A percentile compares a stretch with the other conserved stretches of the same genome.
Conservation (phyloP, 73 alveolate species). For the Paramecium primaurelia region DNA sequence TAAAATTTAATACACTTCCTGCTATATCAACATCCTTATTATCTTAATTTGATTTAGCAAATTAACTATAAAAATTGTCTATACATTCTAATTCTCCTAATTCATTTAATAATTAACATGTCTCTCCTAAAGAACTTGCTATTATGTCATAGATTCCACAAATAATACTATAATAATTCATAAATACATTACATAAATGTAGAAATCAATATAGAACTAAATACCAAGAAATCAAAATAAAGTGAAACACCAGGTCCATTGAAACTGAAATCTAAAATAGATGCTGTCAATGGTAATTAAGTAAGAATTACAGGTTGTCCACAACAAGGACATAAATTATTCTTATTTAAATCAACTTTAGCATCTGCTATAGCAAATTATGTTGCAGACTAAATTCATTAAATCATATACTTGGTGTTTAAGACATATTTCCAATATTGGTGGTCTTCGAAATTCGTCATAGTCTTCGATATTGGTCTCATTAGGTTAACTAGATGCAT, state of each 20-base stretch:
- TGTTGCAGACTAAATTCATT: neutral
- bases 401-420: neutral
- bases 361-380: conserved; percentile 1
- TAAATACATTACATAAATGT: neutral
- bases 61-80: neutral
- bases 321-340: conserved; percentile 37
- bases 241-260: conserved; percentile 41
- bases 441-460: conserved; percentile 18
- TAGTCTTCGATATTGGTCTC: neutral
- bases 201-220: neutral
- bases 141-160: neutral
- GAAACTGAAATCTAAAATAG: neutral
- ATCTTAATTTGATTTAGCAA: neutral
- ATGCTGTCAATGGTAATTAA: neutral
- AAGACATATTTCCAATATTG: neutral
- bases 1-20: conserved; percentile 13
- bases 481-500: neutral
- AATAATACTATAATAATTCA: neutral
- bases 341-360: neutral
- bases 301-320: neutral
- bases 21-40: neutral
- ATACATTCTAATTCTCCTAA: neutral
- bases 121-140: neutral
- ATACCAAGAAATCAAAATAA: neutral
- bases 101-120: neutral